Base-by-base conservation (phyloP, 1,284 basidiomycete genomes). In the Leccinum pseudoinsigne region DNA sequence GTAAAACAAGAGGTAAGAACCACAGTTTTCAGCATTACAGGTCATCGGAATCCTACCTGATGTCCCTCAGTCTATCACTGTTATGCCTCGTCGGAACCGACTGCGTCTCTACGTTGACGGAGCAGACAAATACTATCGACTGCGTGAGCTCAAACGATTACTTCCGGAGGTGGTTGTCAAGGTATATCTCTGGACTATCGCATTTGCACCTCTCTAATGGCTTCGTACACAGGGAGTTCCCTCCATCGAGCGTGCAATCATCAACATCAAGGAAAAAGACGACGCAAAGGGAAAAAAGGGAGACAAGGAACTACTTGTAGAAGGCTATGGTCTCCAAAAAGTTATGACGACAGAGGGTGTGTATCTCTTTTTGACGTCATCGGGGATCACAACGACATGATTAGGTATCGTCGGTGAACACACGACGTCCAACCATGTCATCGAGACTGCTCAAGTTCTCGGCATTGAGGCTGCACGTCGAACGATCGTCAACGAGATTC, bases 271-370 rank as follows among this genome's bases (percentile, higher is more conserved):
- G 74, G 92, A 94, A 62, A 90, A 92, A 67, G 86, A 92, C 58
- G 89, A 93, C 65, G 76, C 79, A 2, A 82, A 84, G 64, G 91
- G 90, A 2, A 87, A 89, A 74, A 93, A 93, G 72, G 90, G 89
- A 10, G 91, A 93, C 69, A 93, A 94, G 71, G 90, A 94, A 71
- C 79, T 98, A 8, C 84, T 98, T 7, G 94, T 97, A 1, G 95
- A 98, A 81, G 97, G 97, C 9, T 97, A 99, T 76, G 97, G 97
- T n/a, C 80, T 99, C 64, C 89, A 94, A 71, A 93, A 94, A 72
- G 97, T 98, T 71, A 99, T 99, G 97, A 92, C 87, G 26, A 98
- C 95, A 0, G 96, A 98, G 79, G 97, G 94, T 94, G 59, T 58
- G 82, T 58, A 57, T n/a, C 21, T 23, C 31, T 47, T 47, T 47